phyloP scores from a whole-genome alignment of 148 eudicot species.

The Hydrangea macrophylla region DNA sequence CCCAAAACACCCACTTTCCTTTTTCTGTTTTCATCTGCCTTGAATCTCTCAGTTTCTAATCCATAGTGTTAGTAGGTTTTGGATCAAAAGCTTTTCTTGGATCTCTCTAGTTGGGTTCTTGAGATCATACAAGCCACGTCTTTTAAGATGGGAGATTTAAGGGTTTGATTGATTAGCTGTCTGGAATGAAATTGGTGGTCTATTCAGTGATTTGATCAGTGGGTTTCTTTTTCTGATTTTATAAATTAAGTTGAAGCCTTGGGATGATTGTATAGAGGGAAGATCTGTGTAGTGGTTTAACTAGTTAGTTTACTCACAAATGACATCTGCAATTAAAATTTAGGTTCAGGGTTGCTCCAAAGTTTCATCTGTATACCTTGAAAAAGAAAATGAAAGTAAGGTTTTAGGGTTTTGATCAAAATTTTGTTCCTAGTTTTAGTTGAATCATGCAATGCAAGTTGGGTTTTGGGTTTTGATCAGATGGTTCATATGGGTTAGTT shows the following conservation, averaged over 20 bases:
- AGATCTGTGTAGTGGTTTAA: too few species aligned
- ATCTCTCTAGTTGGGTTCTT: slow-evolving; percentile 11
- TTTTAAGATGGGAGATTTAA: not conserved
- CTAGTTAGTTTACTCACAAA: not conserved
- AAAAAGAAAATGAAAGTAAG: too few species aligned
- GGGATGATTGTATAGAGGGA: too few species aligned
- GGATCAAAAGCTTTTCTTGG: not conserved
- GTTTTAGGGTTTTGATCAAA: slow-evolving; percentile 13
- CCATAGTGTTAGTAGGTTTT: not conserved
- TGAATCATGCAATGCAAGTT: not conserved
- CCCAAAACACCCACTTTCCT: slow-evolving; percentile 1
- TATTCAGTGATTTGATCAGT: slow-evolving; percentile 11
- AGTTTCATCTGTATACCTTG: not conserved
- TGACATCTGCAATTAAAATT: not conserved
- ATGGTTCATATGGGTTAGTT: not conserved
- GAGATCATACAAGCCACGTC: not conserved
- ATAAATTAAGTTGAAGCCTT: too few species aligned
- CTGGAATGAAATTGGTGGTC: too few species aligned
- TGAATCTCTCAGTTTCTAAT: not conserved
- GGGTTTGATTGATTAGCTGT: not conserved
- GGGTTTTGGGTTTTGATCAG: slow-evolving; percentile 4
- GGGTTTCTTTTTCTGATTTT: slow-evolving; percentile 6
- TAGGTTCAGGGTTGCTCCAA: not conserved
- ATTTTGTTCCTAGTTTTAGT: slow-evolving; percentile 2
- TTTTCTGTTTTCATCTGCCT: slow-evolving; percentile 5